A percentile compares a stretch with the other conserved stretches of the same genome.
Evolutionary conservation across 192 early-diverging fungal species (phyloP).

Genomic region (Endogone sp.): DNA sequence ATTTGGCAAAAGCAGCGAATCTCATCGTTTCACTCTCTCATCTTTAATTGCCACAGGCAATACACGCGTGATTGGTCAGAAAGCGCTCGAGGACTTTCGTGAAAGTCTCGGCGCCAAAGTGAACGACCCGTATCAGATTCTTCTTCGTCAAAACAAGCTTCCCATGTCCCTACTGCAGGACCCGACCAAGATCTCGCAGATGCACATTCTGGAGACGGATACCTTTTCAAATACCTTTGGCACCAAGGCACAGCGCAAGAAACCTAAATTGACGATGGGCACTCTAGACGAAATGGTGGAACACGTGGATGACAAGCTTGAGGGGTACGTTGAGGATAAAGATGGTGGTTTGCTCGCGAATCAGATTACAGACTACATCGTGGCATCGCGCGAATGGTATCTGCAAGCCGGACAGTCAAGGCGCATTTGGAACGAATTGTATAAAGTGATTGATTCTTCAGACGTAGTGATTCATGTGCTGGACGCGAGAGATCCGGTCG

Average conservation of each 20-base stretch:
- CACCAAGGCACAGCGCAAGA: constrained; percentile 90
- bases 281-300: constrained; percentile 77
- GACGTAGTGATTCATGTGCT: constrained; percentile 95
- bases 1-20: no score
- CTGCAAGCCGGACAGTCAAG: constrained; percentile 93
- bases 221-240: constrained; percentile 92
- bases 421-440: constrained; percentile 98
- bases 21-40: background rate
- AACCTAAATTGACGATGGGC: constrained; percentile 76
- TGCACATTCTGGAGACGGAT: constrained; percentile 96
- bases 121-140: constrained; percentile 94
- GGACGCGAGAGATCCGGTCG: constrained; percentile 97
- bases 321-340: constrained; percentile 37
- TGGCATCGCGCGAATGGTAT: constrained; percentile 80
- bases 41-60: constrained; percentile 55
- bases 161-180: constrained; percentile 91
- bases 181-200: constrained; percentile 61
- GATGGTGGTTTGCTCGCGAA: constrained; percentile 78
- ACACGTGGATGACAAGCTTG: constrained; percentile 60
- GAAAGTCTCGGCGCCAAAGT: constrained; percentile 81
- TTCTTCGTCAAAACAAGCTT: constrained; percentile 91
- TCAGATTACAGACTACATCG: constrained; percentile 62
- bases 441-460: constrained; percentile 97
- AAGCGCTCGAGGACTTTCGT: constrained; percentile 89
- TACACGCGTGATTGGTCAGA: constrained; percentile 94